Percentiles rank a stretch among this genome's conserved stretches.
phyloP scores from a whole-genome alignment of 2,329 filamentous ascomycete genomes.

The Dothiorella sarmentorum region DNA sequence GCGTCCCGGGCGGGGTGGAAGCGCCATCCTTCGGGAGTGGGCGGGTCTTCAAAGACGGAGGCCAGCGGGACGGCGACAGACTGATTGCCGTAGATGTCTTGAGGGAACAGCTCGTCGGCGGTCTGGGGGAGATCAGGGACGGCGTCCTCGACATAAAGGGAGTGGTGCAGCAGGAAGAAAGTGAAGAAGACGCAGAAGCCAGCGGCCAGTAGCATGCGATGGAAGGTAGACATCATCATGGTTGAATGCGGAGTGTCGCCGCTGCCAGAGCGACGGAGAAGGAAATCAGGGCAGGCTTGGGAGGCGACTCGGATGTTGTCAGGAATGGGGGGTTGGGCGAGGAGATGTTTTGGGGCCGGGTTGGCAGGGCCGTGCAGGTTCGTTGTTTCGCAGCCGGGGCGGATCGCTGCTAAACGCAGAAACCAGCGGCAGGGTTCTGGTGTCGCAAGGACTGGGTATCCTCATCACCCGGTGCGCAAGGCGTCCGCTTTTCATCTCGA shows the following conservation, averaged over 20 bases:
- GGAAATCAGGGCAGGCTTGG: not conserved
- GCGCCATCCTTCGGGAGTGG: slow-evolving; percentile 8
- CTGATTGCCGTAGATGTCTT: not conserved
- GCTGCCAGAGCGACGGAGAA: slow-evolving; percentile 11
- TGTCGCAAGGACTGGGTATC: slow-evolving; percentile 12
- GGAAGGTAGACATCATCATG: slow-evolving; percentile 12
- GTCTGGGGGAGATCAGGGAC: not conserved
- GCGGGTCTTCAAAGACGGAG: slow-evolving; percentile 1
- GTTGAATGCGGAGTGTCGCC: not conserved
- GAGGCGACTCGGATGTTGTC: not conserved
- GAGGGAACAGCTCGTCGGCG: not conserved
- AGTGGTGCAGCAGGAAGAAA: slow-evolving; percentile 11
- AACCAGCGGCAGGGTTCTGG: slow-evolving; percentile 3
- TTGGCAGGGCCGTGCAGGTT: slow-evolving; percentile 4
- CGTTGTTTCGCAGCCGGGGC: slow-evolving; percentile 11
- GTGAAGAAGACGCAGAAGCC: slow-evolving; percentile 3
- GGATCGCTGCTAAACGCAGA: slow-evolving; percentile 14
- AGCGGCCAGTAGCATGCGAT: slow-evolving; percentile 12
- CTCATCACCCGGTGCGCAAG: not conserved
- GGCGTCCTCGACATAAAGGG: slow-evolving; percentile 3
- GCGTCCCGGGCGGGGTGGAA: slow-evolving; percentile 16
- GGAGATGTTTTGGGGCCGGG: not conserved
- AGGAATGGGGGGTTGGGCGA: not conserved
- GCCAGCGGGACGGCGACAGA: slow-evolving; percentile 1
- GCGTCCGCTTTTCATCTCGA: slow-evolving; percentile 3